These are phyloP conservation scores for Stygiomarasmius scandens DNA, from an alignment of 1,284 basidiomycete species.

Conservation along the genomic window DNA sequence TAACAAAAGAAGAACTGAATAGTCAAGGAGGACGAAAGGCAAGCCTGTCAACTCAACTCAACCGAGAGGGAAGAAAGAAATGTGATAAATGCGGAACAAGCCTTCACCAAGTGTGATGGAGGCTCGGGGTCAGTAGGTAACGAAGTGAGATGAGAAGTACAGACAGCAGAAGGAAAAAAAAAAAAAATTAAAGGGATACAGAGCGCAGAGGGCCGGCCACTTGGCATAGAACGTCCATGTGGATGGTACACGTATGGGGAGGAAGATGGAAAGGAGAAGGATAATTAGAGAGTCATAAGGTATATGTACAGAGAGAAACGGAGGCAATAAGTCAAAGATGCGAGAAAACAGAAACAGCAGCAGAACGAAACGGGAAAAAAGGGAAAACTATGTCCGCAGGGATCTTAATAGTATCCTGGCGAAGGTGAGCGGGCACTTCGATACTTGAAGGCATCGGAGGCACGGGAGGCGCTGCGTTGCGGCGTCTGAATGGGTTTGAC, in stretches of 20 bases:
- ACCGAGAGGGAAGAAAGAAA: background rate
- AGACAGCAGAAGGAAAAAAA: constrained; percentile 1
- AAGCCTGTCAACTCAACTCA: too few species aligned
- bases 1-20: constrained; percentile 4
- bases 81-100: background rate
- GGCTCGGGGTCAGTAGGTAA: too few species aligned
- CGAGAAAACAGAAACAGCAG: background rate
- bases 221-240: constrained; percentile 3
- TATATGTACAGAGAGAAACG: constrained; percentile 1
- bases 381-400: background rate
- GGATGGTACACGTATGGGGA: constrained; percentile 4
- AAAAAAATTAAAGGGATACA: background rate
- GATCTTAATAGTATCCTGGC: constrained; percentile 9
- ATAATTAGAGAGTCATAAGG: background rate
- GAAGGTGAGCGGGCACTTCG: constrained; percentile 8
- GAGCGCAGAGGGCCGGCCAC: constrained; percentile 1
- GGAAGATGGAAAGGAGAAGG: background rate
- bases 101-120: background rate
- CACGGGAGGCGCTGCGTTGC: constrained; percentile 5
- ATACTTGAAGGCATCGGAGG: constrained; percentile 12
- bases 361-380: background rate
- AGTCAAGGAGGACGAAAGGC: background rate
- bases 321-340: constrained; percentile 1
- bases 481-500: background rate
- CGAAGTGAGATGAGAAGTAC: background rate